These are phyloP conservation scores for Lactifluus hygrophoroides DNA, from an alignment of 768 basidiomycete genomes.

Conservation along the genomic window DNA sequence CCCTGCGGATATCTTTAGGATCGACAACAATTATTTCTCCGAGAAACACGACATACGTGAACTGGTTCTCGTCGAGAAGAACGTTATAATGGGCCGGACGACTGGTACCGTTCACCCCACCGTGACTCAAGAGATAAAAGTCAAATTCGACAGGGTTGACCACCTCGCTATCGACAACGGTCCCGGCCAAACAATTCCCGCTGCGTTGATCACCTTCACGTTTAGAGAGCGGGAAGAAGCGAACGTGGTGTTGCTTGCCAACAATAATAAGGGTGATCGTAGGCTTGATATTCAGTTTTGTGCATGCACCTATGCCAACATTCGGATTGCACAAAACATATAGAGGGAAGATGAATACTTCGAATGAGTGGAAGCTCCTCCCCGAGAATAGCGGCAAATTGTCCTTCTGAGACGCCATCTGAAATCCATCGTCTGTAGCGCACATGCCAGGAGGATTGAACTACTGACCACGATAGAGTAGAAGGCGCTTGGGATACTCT, in stretches of 20 bases:
- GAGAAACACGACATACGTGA: constrained; percentile 37
- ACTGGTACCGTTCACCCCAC: constrained; percentile 69
- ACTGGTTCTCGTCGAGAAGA: constrained; percentile 46
- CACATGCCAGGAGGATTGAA: not conserved
- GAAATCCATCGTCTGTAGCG: not conserved
- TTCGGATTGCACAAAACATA: not conserved
- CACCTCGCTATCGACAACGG: constrained; percentile 65
- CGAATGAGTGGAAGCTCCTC: constrained; percentile 51
- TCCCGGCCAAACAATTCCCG: constrained; percentile 71
- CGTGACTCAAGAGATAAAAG: constrained; percentile 72
- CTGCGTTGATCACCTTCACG: constrained; percentile 53
- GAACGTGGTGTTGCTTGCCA: constrained; percentile 66
- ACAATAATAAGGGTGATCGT: constrained; percentile 74
- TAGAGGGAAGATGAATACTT: constrained; percentile 30
- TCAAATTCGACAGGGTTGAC: constrained; percentile 67
- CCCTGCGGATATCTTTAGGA: constrained; percentile 29
- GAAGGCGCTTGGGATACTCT: constrained; percentile 62
- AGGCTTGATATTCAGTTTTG: constrained; percentile 44
- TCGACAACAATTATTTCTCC: not conserved
- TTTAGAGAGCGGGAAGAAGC: constrained; percentile 43
- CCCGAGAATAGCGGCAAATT: constrained; percentile 42
- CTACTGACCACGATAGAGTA: constrained; percentile 60
- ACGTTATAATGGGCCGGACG: constrained; percentile 53
- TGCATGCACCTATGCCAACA: constrained; percentile 48
- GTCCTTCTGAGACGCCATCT: constrained; percentile 52